A percentile compares a stretch with the other conserved stretches of the same genome.
phyloP scores from a whole-genome alignment of 257 asterid genomes.

The Fraxinus pennsylvanica region DNA sequence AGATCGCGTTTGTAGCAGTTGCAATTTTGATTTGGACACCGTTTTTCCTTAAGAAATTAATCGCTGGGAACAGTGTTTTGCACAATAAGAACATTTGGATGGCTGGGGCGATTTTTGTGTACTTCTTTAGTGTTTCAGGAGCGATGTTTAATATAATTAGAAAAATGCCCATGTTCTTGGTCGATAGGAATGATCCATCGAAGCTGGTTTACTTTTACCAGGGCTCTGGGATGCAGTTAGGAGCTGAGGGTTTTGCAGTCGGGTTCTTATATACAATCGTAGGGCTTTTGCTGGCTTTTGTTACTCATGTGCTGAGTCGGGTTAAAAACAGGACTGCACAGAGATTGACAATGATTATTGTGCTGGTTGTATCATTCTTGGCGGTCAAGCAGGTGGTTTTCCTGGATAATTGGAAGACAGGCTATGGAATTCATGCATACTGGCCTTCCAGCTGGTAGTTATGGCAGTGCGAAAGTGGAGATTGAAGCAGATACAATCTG shows the following conservation, averaged over 20 bases:
- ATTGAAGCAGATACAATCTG: background rate
- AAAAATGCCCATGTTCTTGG: constrained; percentile 84
- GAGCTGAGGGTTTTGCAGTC: constrained; percentile 81
- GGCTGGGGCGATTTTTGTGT: constrained; percentile 75
- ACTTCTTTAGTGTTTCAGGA: constrained; percentile 95
- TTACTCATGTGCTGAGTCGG: constrained; percentile 56
- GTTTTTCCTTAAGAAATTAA: constrained; percentile 53
- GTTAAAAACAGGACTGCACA: constrained; percentile 56
- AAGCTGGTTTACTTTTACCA: constrained; percentile 75
- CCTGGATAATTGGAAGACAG: constrained; percentile 97
- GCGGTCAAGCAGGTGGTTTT: constrained; percentile 72
- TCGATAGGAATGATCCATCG: constrained; percentile 71
- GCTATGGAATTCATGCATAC: constrained; percentile 80
- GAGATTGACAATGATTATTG: constrained; percentile 46
- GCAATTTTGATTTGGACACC: constrained; percentile 56
- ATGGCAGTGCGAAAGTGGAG: constrained; percentile 17
- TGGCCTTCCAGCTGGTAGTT: constrained; percentile 87
- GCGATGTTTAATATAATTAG: constrained; percentile 86
- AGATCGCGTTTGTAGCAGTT: constrained; percentile 42
- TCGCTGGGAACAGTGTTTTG: constrained; percentile 60
- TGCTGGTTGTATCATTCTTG: constrained; percentile 53
- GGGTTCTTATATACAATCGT: constrained; percentile 84
- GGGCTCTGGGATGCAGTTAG: constrained; percentile 93
- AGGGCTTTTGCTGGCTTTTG: constrained; percentile 73
- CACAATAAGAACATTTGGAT: constrained; percentile 78